A percentile compares a stretch with the other conserved stretches of the same genome.
Conservation (phyloP, 306 rosid genomes). For the Cicer yamashitae region DNA sequence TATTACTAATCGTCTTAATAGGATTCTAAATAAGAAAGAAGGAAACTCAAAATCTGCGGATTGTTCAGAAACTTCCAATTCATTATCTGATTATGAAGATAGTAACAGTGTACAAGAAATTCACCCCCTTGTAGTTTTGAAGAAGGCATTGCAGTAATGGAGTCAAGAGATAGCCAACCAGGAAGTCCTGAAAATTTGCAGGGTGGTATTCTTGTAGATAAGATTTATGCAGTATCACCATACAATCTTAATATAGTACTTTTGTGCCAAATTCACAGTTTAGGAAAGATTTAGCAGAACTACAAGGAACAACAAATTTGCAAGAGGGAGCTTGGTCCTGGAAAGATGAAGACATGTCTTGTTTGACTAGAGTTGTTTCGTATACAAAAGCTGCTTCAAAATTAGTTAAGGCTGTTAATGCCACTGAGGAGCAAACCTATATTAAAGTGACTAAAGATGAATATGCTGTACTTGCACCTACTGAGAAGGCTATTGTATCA, state of each 20-base stretch:
- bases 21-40: slow-evolving; percentile 68
- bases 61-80: slow-evolving; percentile 60
- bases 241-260: slow-evolving; percentile 60
- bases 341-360: slow-evolving; percentile 62
- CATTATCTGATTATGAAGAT: slow-evolving; percentile 65
- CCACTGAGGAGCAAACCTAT: slow-evolving; percentile 84
- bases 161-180: slow-evolving; percentile 49
- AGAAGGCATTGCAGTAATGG: slow-evolving; percentile 68
- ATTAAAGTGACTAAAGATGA: slow-evolving; percentile 65
- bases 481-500: too few relatives aligned
- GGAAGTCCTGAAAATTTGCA: slow-evolving; percentile 72
- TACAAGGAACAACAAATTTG: slow-evolving; percentile 65
- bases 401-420: slow-evolving; percentile 67
- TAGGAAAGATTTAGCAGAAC: slow-evolving; percentile 65
- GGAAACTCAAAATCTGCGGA: slow-evolving; percentile 49
- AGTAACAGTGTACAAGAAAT: slow-evolving; percentile 37
- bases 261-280: slow-evolving; percentile 78
- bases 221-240: slow-evolving; percentile 56
- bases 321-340: slow-evolving; percentile 79
- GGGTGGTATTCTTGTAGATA: slow-evolving; percentile 79
- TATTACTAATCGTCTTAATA: slow-evolving; percentile 57
- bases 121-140: slow-evolving; percentile 61
- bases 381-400: slow-evolving; percentile 71
- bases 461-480: slow-evolving; percentile 59
- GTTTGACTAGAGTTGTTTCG: slow-evolving; percentile 68